These are phyloP conservation scores for Boletus huronensis DNA, from an alignment of 768 basidiomycete genomes.

Conservation along the genomic window DNA sequence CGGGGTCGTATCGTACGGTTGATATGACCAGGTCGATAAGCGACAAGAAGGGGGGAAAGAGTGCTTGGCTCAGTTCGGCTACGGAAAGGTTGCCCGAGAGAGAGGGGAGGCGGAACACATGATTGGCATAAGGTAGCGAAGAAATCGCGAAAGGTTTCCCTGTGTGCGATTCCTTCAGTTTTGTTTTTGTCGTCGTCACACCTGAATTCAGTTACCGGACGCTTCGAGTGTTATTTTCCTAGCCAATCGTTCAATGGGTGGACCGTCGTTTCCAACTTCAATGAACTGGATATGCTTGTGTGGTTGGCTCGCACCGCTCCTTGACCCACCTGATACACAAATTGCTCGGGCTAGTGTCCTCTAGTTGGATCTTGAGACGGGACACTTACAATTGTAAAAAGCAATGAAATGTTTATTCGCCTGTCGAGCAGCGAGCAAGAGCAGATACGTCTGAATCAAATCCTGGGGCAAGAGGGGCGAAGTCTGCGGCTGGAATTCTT, in stretches of 20 bases:
- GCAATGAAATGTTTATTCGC: constrained; percentile 62
- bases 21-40: constrained; percentile 77
- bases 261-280: constrained; percentile 57
- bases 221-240: constrained; percentile 53
- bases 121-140: constrained; percentile 75
- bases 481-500: constrained; percentile 75
- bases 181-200: neutral
- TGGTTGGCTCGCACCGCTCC: constrained; percentile 83
- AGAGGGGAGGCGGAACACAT: constrained; percentile 52
- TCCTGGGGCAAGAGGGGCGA: constrained; percentile 78
- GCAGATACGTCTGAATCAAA: constrained; percentile 69
- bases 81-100: constrained; percentile 20
- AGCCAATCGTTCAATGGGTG: constrained; percentile 76
- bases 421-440: constrained; percentile 66
- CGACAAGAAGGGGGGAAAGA: constrained; percentile 62
- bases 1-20: constrained; percentile 63
- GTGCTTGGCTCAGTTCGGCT: constrained; percentile 45
- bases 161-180: constrained; percentile 27
- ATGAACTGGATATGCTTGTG: constrained; percentile 93
- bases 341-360: neutral
- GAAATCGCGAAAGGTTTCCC: constrained; percentile 71
- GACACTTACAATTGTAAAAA: constrained; percentile 81
- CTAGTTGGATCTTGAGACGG: neutral
- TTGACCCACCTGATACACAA: constrained; percentile 55
- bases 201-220: constrained; percentile 11